Evolutionary conservation across 805 yeast genomes (phyloP), one percentile per base, ranked within the genome.

Genomic region (Hanseniaspora valbyensis): DNA sequence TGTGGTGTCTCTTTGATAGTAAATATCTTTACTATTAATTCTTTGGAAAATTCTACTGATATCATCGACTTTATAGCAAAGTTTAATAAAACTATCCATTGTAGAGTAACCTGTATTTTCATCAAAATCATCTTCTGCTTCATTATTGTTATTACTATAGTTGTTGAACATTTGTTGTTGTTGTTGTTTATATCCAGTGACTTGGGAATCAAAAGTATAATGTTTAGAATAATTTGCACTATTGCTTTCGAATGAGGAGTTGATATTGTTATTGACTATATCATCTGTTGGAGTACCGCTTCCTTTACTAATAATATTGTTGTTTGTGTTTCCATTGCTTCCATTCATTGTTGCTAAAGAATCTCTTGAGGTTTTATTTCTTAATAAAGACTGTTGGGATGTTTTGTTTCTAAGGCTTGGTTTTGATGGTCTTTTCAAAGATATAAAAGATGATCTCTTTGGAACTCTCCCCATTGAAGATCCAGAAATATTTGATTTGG

Each of bases 321-420:
- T 39, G 16, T n/a, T n/a, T n/a, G n/a, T n/a, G n/a, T n/a, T n/a
- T n/a, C n/a, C n/a, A n/a, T n/a, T n/a, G n/a, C n/a, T n/a, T n/a
- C n/a, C 28, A 5, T 16, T 42, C 10, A 29, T 30, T 7, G 40
- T 49, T 7, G 10, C 42, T 21, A 49, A 21, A 10, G 46, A 49
- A 8, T 49, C 46, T 18, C 34, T 49, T 7, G 52, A 49, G 10
- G 22, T 38, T 29, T 33, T 37, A 14, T 13, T 25, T 48, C 51
- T 40, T 16, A 48, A 13, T 10, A 48, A 33, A 2, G 69, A 65
- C 7, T 63, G 57, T 38, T 63, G 66, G 2, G 68, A 64, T 2
- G 61, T 54, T 50, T 64, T 64, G 41, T 62, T 66, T 46, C 65
- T 62, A 28, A 63, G 48, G 40, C 56, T 59, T 21, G 55, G 41